phyloP scores from a whole-genome alignment of 2,329 filamentous ascomycete species.

The Simplicillium sp. region DNA sequence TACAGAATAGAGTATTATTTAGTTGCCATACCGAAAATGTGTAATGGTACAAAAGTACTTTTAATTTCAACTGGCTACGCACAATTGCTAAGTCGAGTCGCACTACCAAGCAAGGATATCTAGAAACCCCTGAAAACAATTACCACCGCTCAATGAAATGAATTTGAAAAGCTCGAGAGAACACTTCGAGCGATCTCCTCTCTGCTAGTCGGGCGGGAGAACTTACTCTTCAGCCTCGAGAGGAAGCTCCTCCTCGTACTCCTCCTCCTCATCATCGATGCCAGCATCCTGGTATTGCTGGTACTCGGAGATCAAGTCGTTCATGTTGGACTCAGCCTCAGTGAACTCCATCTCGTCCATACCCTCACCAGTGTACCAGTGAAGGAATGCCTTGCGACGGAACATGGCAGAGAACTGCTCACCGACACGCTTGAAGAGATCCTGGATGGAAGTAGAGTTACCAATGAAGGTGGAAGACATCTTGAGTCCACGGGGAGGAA shows the following conservation, averaged over 20 bases:
- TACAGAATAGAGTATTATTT: background rate
- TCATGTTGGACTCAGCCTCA: slow-evolving; percentile 99
- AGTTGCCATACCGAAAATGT: no score
- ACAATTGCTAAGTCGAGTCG: slow-evolving; percentile 20
- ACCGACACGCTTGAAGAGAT: slow-evolving; percentile 99
- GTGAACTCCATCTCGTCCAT: slow-evolving; percentile 99
- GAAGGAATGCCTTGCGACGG: slow-evolving; percentile 99
- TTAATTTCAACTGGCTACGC: slow-evolving; percentile 16
- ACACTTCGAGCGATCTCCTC: no score
- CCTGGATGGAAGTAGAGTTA: slow-evolving; percentile 99
- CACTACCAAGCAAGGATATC: slow-evolving; percentile 29
- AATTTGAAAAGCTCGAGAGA: slow-evolving; percentile 6
- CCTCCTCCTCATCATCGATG: slow-evolving; percentile 94
- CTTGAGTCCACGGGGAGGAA: slow-evolving; percentile 93
- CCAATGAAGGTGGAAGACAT: slow-evolving; percentile 99
- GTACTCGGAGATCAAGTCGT: slow-evolving; percentile 98
- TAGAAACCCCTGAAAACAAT: slow-evolving; percentile 24
- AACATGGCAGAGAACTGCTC: slow-evolving; percentile 99
- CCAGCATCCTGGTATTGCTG: slow-evolving; percentile 99
- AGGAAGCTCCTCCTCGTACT: slow-evolving; percentile 80
- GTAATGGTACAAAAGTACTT: slow-evolving; percentile 20
- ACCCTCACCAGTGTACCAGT: slow-evolving; percentile 99
- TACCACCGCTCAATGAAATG: slow-evolving; percentile 17
- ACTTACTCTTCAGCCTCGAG: slow-evolving; percentile 58
- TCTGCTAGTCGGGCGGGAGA: slow-evolving; percentile 10